Evolutionary conservation across 2,329 filamentous ascomycete genomes (phyloP), one percentile per base, ranked within the genome.

Genomic region (Colletotrichum gigasporum): DNA sequence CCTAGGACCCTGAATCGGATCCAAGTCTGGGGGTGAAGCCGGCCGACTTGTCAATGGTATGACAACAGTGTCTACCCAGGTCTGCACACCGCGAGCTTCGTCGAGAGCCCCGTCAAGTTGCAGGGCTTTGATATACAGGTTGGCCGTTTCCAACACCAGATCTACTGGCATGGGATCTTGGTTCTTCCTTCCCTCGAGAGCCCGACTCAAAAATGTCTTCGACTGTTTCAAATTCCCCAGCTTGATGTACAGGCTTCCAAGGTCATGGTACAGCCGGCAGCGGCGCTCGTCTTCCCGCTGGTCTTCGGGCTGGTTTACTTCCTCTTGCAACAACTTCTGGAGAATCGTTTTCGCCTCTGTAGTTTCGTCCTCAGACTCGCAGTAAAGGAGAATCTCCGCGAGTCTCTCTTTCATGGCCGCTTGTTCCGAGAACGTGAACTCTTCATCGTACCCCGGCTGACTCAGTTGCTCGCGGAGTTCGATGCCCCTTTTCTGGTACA

Each of bases 211-310:
- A 35, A 71, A 69, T 18, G 41, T 69, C 9, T 67, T 65, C 4
- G 71, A 68, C 42, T 69, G 53, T 2, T 12, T 34, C 26, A 68
- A 37, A 14, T 70, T 70, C 10, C 67, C 63, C 4, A 68, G 60
- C 22, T 64, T 65, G 32, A 68, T 56, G 28, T 69, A 69, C 0
- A 75, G 58, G 7, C 56, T 61, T 5, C 73, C 73, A 9, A 75
- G 69, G n/a, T 74, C 71, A 24, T 74, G 70, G 37, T 73, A 69
- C 11, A 75, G 52, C 4, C 65, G 63, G n/a, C 65, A 57, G 0
- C 58, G 57, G 8, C 65, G 52, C 30, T 57, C 66, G n/a, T 52
- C 58, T 18, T 67, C 39, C 5, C 26, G 48, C 5, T 66, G 22
- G 3, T 63, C 66, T 45, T 72, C 70, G 6, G 65, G 52, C 16